phyloP scores from a whole-genome alignment of 495 filamentous ascomycete species.

The Penicillium manginii region DNA sequence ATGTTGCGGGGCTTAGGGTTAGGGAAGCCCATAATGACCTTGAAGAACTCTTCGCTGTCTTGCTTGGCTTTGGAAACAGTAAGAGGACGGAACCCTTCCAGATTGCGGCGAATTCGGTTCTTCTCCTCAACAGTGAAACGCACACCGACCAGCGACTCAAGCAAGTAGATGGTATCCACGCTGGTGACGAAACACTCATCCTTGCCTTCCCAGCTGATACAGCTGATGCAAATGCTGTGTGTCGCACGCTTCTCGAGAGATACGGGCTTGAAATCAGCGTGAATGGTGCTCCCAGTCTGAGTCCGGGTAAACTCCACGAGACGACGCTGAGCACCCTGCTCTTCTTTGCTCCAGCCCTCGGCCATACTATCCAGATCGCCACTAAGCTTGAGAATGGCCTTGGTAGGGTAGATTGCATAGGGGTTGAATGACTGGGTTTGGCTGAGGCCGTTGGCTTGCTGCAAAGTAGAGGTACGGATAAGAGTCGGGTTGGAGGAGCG shows the following conservation, averaged over 20 bases:
- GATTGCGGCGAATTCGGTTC: conserved; percentile 92
- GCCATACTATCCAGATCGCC: conserved; percentile 84
- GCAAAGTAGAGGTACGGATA: conserved; percentile 82
- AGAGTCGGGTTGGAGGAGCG: conserved; percentile 64
- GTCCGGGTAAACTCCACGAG: conserved; percentile 84
- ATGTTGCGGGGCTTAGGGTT: conserved; percentile 95
- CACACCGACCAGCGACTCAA: conserved; percentile 83
- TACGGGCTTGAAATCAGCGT: conserved; percentile 72
- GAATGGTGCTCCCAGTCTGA: conserved; percentile 75
- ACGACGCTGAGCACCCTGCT: conserved; percentile 73
- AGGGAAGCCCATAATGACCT: conserved; percentile 97
- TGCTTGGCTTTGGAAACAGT: conserved; percentile 91
- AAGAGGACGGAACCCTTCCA: conserved; percentile 86
- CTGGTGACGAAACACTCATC: conserved; percentile 90
- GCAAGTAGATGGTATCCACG: conserved; percentile 90
- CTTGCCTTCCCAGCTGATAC: conserved; percentile 92
- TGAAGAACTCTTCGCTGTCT: conserved; percentile 96
- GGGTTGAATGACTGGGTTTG: conserved; percentile 68
- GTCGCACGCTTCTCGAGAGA: conserved; percentile 66
- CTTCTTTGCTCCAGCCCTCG: conserved; percentile 76
- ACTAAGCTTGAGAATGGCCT: conserved; percentile 81
- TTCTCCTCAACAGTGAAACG: conserved; percentile 95
- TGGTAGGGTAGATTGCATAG: conserved; percentile 82
- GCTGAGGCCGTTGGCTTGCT: conserved; percentile 54
- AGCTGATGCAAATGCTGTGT: conserved; percentile 84